Conservation (phyloP, 495 filamentous ascomycete genomes). For the Penicillium coprophilum region DNA sequence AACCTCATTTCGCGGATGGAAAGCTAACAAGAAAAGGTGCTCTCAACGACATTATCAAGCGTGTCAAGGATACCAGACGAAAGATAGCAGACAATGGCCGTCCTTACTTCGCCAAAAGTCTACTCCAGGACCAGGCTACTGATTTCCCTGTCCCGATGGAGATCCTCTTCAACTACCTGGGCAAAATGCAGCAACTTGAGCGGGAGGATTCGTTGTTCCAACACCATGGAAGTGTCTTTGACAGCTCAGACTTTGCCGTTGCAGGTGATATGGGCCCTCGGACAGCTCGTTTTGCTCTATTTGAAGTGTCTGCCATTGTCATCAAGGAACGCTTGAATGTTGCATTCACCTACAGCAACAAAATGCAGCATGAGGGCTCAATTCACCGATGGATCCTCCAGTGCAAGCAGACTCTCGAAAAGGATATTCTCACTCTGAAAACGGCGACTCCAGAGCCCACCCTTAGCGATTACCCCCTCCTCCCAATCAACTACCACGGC, state of each 20-base stretch:
- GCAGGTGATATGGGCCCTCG: constrained; percentile 47
- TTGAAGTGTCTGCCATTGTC: constrained; percentile 61
- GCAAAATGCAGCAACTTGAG: constrained; percentile 59
- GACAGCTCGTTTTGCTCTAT: constrained; percentile 57
- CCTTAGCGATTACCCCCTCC: constrained; percentile 60
- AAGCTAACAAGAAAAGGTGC: constrained; percentile 16
- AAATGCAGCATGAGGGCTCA: constrained; percentile 55
- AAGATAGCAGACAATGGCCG: constrained; percentile 41
- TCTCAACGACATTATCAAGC: constrained; percentile 40
- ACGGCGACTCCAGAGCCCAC: constrained; percentile 55
- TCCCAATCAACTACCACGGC: constrained; percentile 59
- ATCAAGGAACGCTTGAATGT: constrained; percentile 59
- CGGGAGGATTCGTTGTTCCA: constrained; percentile 59
- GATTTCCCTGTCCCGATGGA: constrained; percentile 60
- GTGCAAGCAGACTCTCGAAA: constrained; percentile 58
- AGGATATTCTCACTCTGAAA: constrained; percentile 51
- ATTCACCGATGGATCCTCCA: constrained; percentile 61
- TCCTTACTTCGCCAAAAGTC: constrained; percentile 50
- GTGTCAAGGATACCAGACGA: constrained; percentile 48
- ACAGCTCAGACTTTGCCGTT: constrained; percentile 42
- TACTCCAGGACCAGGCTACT: constrained; percentile 45
- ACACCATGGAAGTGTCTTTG: constrained; percentile 53
- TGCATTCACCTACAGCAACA: constrained; percentile 60
- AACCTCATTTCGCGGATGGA: not conserved
- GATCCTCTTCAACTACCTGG: constrained; percentile 69